Evolutionary conservation across 2,329 filamentous ascomycete species (phyloP).

Genomic region (Cladosporium colombiae): DNA sequence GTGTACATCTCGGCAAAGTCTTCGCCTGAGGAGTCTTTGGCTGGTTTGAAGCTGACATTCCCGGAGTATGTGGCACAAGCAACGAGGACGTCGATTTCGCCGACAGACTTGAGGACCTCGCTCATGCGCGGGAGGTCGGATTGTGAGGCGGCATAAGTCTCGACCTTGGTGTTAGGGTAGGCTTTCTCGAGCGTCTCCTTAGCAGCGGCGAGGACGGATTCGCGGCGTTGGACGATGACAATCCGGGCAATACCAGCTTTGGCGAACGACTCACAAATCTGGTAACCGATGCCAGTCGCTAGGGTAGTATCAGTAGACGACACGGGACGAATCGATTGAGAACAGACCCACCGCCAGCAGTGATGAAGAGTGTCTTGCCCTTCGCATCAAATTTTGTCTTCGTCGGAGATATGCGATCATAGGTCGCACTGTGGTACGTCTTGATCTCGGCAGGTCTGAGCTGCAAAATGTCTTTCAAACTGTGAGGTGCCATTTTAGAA

Average conservation of each 20-base stretch:
- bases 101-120: slow-evolving; percentile 36
- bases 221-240: slow-evolving; percentile 30
- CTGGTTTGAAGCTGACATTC: slow-evolving; percentile 32
- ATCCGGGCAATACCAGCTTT: slow-evolving; percentile 26
- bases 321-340: no score
- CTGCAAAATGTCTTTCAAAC: neutral
- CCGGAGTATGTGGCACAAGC: slow-evolving; percentile 42
- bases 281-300: slow-evolving; percentile 29
- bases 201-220: slow-evolving; percentile 38
- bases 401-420: slow-evolving; percentile 26
- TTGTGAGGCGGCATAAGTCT: slow-evolving; percentile 36
- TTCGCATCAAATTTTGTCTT: slow-evolving; percentile 26
- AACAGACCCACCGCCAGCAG: slow-evolving; percentile 28
- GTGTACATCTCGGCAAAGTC: slow-evolving; percentile 38
- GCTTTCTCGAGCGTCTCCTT: slow-evolving; percentile 40
- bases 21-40: slow-evolving; percentile 34
- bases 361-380: slow-evolving; percentile 31
- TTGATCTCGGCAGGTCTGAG: slow-evolving; percentile 21
- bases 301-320: neutral
- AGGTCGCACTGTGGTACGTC: slow-evolving; percentile 28
- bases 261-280: slow-evolving; percentile 29
- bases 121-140: slow-evolving; percentile 27
- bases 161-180: slow-evolving; percentile 36
- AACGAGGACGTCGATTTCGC: slow-evolving; percentile 44
- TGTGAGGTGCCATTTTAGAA: neutral